Evolutionary conservation across 352 stramenopile genomes (phyloP).

Genomic region (Phytophthora pinifolia): DNA sequence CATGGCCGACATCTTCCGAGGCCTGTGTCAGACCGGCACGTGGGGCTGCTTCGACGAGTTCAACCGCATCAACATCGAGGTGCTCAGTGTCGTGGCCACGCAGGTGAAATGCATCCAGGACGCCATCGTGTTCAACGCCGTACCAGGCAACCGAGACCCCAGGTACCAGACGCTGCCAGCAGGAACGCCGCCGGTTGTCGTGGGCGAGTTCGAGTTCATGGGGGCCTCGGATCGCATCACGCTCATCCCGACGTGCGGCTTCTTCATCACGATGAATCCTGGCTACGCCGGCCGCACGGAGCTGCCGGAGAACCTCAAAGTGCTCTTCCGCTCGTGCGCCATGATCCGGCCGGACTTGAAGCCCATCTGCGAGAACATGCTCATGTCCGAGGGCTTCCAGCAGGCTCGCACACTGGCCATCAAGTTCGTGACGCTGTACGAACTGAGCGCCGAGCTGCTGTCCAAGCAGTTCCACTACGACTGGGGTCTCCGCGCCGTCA

Average conservation of each 20-base stretch:
- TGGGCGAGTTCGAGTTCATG: slow-evolving; percentile 90
- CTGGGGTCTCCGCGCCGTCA: slow-evolving; percentile 89
- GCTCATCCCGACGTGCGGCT: slow-evolving; percentile 86
- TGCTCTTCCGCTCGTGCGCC: slow-evolving; percentile 91
- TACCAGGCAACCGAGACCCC: slow-evolving; percentile 92
- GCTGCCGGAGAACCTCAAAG: slow-evolving; percentile 90
- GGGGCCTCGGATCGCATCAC: slow-evolving; percentile 83
- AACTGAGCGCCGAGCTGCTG: slow-evolving; percentile 80
- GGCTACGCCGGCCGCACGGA: slow-evolving; percentile 90
- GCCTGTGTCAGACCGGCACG: slow-evolving; percentile 80
- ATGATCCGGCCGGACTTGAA: slow-evolving; percentile 96
- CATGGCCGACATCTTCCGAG: slow-evolving; percentile 88
- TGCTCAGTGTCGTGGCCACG: slow-evolving; percentile 83
- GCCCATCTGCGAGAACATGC: slow-evolving; percentile 89
- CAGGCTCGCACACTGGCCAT: slow-evolving; percentile 88
- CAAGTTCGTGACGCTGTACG: slow-evolving; percentile 93
- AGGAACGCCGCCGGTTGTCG: slow-evolving; percentile 91
- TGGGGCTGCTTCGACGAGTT: slow-evolving; percentile 91
- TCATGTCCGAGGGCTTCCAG: slow-evolving; percentile 90
- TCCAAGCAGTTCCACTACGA: slow-evolving; percentile 93
- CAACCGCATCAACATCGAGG: slow-evolving; percentile 89
- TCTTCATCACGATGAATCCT: slow-evolving; percentile 97
- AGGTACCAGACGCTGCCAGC: slow-evolving; percentile 94
- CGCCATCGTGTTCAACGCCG: slow-evolving; percentile 86
- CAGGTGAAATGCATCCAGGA: slow-evolving; percentile 88